Base-by-base conservation (phyloP, 352 stramenopile species). In the Phytopythium oedochilum region DNA sequence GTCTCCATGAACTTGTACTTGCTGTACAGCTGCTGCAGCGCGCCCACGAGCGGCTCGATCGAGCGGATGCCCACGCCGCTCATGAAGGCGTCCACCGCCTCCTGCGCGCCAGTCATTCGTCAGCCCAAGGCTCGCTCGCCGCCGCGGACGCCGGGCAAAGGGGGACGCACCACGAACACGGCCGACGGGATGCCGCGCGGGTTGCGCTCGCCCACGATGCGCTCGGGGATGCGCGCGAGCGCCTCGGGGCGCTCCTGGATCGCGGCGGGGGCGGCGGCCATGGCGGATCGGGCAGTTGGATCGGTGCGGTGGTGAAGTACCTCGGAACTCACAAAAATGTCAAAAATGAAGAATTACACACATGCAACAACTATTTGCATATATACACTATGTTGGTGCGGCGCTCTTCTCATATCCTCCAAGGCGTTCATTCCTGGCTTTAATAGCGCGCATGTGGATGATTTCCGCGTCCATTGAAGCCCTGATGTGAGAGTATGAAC, bases 1-100 rank as follows among this genome's bases (percentile, higher is more conserved):
- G 77, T 87, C 67, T 96, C 88, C 81, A 96, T 94, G 53, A 90
- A 89, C 61, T 95, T 95, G 63, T 96, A 95, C 70, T 96, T 94
- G 72, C 81, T 92, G 66, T 92, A 94, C 59, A 94, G 81, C 55
- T 94, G 83, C 66, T 94, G 83, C 56, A 94, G 66, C 38, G 83
- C 75, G 6, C 80, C 83, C 1, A 94, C 79, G 8, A 94, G 75
- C 36, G 81, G 82, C 53, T 92, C 83, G 55, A 92, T 89, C 22
- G 63, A 65, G 28, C 66, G 61, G 9, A 89, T 70, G 6, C 80
- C 81, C 18, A 79, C 65, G 9, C 66, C 66, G 29, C 50, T 55
- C 73, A 89, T 81, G 61, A 89, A 91, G n/a, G 67, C 43, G 40
- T 94, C 82, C 20, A 92, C 83, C 11, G 64, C 65, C 38, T 92